Base-by-base conservation (phyloP, 1,284 basidiomycete genomes). In the Puccinia horiana region DNA sequence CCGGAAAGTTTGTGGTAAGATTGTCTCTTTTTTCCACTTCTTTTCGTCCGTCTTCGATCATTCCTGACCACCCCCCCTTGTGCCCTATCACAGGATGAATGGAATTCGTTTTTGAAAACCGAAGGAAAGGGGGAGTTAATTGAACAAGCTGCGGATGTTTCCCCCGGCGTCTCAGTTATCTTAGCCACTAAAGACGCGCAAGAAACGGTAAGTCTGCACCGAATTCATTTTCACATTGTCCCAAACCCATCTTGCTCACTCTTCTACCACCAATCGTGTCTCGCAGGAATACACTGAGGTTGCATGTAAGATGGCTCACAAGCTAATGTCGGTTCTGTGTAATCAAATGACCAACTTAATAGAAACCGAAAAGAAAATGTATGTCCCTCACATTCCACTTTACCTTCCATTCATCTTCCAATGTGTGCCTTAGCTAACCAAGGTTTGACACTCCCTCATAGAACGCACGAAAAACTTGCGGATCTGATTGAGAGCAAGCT, bases 151-250 rank as follows among this genome's bases (percentile, higher is more conserved):
- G 89, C 93, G 40, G 96, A 98, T 86, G 92, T 96, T 86, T 89
- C 91, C 0, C 88, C 91, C 1, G 91, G 92, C 0, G 88, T 98
- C 23, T 93, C 94, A 0, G 88, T 92, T 0, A 89, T 95, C 76
- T 91, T 97, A 89, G 92, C 93, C 0, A 90, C 92, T 40, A 98
- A 98, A 87, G 96, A 98, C 85, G 91, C 92, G 20, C 94, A 97
- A 44, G 96, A 98, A 86, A 86, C 26, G 29, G 79, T 81, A 42
- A 47, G 49, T 75, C 47, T 44, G 29, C 40, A 32, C 40, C 26
- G 18, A 12, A 20, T 32, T 35, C 32, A 20, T 29, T 70, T 16
- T n/a, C 56, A 4, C 47, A 23, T 29, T 52, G 12, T 14, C 42
- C 11, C 23, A 40, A 29, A 12, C 9, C 32, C 9, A 20, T 37